These are phyloP conservation scores for Linum tenue DNA, from an alignment of 345 rosid species.

Conservation along the genomic window DNA sequence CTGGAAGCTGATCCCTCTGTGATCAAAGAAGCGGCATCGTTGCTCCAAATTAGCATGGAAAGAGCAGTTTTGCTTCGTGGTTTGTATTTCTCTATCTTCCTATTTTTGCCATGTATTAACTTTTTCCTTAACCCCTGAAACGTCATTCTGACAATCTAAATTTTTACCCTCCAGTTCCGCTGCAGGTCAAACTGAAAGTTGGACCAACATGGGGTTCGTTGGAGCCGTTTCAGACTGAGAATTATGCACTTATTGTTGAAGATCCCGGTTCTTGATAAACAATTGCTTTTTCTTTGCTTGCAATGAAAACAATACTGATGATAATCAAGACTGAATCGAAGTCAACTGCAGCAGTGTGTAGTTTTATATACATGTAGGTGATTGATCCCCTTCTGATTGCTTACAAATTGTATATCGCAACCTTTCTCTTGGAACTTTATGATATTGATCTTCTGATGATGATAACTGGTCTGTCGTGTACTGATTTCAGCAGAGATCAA, in stretches of 20 bases:
- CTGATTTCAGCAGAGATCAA: no score
- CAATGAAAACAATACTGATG: slow-evolving; percentile 5
- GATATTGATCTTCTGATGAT: no score
- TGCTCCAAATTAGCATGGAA: slow-evolving; percentile 74
- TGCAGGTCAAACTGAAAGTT: slow-evolving; percentile 70
- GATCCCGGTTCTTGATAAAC: slow-evolving; percentile 19
- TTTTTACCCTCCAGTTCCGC: slow-evolving; percentile 49
- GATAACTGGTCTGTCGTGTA: no score
- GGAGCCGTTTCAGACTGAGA: slow-evolving; percentile 45
- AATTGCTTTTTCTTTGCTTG: neutral
- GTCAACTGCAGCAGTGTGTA: no score
- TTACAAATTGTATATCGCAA: no score
- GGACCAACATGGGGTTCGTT: slow-evolving; percentile 90
- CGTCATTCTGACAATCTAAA: neutral
- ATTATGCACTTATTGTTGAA: slow-evolving; percentile 19
- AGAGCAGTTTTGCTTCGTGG: slow-evolving; percentile 70
- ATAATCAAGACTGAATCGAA: neutral
- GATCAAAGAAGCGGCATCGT: slow-evolving; percentile 61
- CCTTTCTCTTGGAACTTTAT: no score
- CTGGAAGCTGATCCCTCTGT: slow-evolving; percentile 72
- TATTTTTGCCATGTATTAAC: neutral
- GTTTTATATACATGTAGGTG: no score
- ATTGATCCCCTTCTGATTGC: no score
- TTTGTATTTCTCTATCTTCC: slow-evolving; percentile 13
- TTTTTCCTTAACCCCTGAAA: neutral